These are phyloP conservation scores for Xylaria sp. DNA, from an alignment of 2,329 filamentous ascomycete species.

Conservation along the genomic window DNA sequence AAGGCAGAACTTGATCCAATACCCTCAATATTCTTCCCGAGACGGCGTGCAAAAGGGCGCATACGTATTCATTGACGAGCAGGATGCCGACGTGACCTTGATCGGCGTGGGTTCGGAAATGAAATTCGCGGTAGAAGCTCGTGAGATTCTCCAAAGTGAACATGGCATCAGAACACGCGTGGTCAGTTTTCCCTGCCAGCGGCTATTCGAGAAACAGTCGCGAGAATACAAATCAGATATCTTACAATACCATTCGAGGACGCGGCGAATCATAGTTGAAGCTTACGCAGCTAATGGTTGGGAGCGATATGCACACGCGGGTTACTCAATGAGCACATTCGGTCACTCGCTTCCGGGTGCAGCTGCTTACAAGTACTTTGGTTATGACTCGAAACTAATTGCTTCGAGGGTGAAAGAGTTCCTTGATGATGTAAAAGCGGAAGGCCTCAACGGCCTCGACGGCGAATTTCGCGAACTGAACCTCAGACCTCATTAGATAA, in stretches of 20 bases:
- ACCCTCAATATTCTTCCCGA: constrained; percentile 47
- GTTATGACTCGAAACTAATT: background rate
- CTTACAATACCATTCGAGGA: constrained; percentile 52
- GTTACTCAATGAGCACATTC: constrained; percentile 16
- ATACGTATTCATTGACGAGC: constrained; percentile 52
- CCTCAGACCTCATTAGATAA: background rate
- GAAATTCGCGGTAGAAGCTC: constrained; percentile 51
- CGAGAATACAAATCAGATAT: constrained; percentile 59
- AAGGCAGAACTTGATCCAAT: constrained; percentile 55
- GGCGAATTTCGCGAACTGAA: constrained; percentile 9
- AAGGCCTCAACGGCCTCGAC: background rate
- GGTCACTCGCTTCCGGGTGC: constrained; percentile 4
- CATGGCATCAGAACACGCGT: constrained; percentile 54
- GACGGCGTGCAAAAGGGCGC: constrained; percentile 54
- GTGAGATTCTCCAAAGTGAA: constrained; percentile 56
- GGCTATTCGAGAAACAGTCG: constrained; percentile 57
- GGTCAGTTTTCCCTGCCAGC: constrained; percentile 59
- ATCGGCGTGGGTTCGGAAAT: constrained; percentile 44
- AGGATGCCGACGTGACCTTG: constrained; percentile 53
- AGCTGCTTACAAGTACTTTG: constrained; percentile 4
- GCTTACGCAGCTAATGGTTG: constrained; percentile 68
- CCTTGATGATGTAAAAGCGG: background rate
- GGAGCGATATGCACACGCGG: constrained; percentile 70
- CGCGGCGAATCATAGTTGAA: constrained; percentile 68
- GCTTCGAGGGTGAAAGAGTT: constrained; percentile 4